These are phyloP conservation scores for Saccharomyces hybrid DNA, from an alignment of 1,139 yeast genomes.

Conservation along the genomic window DNA sequence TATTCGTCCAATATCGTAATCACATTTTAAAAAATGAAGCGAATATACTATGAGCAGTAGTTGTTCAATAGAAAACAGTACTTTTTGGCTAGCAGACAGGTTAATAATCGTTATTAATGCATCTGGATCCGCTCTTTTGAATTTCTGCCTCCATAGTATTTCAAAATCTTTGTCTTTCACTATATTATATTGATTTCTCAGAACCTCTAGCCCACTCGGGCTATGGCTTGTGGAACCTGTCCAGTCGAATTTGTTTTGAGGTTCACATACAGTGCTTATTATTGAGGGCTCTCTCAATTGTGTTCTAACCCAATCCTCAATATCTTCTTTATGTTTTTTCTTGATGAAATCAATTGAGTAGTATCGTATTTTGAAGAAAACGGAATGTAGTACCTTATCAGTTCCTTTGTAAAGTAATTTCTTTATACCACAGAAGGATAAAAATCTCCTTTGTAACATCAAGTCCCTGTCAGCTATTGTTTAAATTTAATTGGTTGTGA, in stretches of 20 bases:
- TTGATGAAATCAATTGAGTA: neutral
- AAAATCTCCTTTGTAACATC: neutral
- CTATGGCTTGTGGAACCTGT: neutral
- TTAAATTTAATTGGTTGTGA: neutral
- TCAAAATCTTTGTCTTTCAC: neutral
- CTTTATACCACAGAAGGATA: neutral
- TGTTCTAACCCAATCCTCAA: constrained; percentile 12
- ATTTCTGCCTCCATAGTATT: constrained; percentile 13
- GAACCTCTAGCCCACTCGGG: neutral
- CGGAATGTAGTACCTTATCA: neutral
- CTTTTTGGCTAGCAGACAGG: constrained; percentile 7
- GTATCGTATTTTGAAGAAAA: neutral
- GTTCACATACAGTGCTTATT: neutral
- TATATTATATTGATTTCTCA: neutral
- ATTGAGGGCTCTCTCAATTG: constrained; percentile 6
- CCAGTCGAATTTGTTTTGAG: neutral
- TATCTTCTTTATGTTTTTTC: constrained; percentile 10
- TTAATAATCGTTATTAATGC: constrained; percentile 10
- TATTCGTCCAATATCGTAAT: constrained; percentile 20
- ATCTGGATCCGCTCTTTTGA: constrained; percentile 12
- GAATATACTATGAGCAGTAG: constrained; percentile 13
- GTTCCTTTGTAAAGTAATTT: neutral
- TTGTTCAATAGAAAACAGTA: constrained; percentile 16
- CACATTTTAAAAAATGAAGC: constrained; percentile 9
- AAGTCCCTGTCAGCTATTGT: neutral